These are phyloP conservation scores for Balamuthia mandrillaris DNA, from an alignment of 208 protist species.

Conservation along the genomic window DNA sequence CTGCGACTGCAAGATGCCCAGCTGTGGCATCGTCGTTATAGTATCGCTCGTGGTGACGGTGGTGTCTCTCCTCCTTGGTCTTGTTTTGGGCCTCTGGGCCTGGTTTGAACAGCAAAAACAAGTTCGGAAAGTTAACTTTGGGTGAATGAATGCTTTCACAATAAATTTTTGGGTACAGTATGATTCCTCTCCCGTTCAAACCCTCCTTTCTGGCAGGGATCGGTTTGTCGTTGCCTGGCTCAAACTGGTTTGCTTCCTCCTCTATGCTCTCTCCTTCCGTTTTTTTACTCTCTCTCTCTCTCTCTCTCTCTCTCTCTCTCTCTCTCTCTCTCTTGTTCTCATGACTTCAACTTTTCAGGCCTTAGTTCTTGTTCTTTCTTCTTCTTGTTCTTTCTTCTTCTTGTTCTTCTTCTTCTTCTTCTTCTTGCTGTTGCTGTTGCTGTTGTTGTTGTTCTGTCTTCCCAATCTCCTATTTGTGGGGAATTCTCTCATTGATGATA, in stretches of 20 bases:
- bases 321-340: not conserved
- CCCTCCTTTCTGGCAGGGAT: not conserved
- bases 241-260: not conserved
- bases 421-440: too few species aligned
- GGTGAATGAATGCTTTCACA: not conserved
- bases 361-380: not conserved
- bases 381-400: too few species aligned
- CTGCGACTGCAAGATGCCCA: too few species aligned
- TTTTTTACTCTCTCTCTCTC: not conserved
- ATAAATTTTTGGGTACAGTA: not conserved
- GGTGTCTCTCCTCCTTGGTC: too few species aligned
- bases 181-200: not conserved
- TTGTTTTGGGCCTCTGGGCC: too few species aligned
- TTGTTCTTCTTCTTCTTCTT: too few species aligned
- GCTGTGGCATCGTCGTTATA: too few species aligned
- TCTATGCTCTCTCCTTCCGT: not conserved
- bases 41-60: too few species aligned
- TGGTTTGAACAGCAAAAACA: too few species aligned
- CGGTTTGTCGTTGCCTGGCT: not conserved
- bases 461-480: too few species aligned
- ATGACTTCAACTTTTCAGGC: not conserved
- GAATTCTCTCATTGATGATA: too few species aligned
- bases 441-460: too few species aligned
- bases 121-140: not conserved
- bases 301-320: not conserved